Evolutionary conservation across 495 filamentous ascomycete species (phyloP).

Genomic region (Xylaria castorea): DNA sequence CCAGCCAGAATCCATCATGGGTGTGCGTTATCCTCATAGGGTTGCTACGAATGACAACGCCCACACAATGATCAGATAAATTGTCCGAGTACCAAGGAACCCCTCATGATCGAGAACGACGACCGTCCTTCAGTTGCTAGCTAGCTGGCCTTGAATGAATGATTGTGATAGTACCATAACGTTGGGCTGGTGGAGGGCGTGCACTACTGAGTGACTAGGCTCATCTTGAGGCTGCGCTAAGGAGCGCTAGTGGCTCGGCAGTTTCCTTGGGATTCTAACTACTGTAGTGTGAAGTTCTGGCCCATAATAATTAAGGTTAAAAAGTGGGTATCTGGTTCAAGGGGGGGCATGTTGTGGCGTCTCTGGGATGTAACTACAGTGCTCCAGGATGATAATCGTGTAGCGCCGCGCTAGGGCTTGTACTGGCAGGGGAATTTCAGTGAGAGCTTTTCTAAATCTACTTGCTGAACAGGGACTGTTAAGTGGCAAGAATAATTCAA

Average conservation of each 20-base stretch:
- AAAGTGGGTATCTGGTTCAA: neutral
- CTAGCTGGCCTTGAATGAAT: too few species aligned
- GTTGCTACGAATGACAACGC: neutral
- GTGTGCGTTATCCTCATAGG: neutral
- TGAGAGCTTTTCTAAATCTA: too few species aligned
- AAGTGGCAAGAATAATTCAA: too few species aligned
- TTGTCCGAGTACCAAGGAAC: neutral
- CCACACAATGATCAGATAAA: neutral
- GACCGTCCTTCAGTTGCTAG: neutral
- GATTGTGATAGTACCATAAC: neutral
- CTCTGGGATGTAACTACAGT: too few species aligned
- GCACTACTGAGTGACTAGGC: neutral
- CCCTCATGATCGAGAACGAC: neutral
- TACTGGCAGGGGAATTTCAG: too few species aligned
- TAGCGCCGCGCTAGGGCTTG: too few species aligned
- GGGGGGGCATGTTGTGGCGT: neutral
- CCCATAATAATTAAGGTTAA: constrained; percentile 22
- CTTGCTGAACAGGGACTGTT: too few species aligned
- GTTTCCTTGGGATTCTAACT: neutral
- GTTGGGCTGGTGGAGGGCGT: neutral
- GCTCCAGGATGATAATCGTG: too few species aligned
- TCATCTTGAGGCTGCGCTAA: constrained; percentile 4
- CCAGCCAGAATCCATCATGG: neutral
- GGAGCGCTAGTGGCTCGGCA: neutral
- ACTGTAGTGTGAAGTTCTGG: too few species aligned